Base-by-base conservation (phyloP, 495 filamentous ascomycete genomes). In the Talaromyces stipitatus region DNA sequence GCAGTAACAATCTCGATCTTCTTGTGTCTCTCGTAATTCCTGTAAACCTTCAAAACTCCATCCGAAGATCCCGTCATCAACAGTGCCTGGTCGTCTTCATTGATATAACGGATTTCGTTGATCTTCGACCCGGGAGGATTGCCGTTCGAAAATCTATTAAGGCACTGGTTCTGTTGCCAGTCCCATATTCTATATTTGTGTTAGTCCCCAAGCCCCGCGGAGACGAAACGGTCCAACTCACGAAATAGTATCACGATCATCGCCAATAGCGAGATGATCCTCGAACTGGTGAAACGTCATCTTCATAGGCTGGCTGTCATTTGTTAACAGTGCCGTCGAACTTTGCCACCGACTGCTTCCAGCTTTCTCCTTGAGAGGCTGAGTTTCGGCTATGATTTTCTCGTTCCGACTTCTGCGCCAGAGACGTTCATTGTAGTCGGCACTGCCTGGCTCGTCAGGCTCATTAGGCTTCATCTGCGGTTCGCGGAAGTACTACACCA, bases 201-300 rank as follows among this genome's bases (percentile, higher is more conserved):
- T 77, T 59, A 79, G 70, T 50, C 50, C 23, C 14, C 32, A 20
- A 18, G 12, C 2, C 22, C 14, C 11, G n/a, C 41, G 48, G 27
- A 47, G 10, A 46, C 16, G 24, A 26, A 4, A 48, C 16, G 12
- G 3, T 36, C 2, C 18, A 27, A 78, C 77, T 61, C 69, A 85
- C 81, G 81, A 83, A 57, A 96, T 84, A 1, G 82, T 91, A 71
- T 97, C 92, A 22, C 86, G 82, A 64, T 96, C 90, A 68, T 97
- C 94, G 10, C 91, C 88, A n/a, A 96, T 89, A 3, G 91, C 90
- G 23, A 99, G 79, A 61, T 97, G 90, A 66, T 95, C 86, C 70
- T 99, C 94, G 63, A 95, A 99, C 65, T 99, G 94, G 74, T 99
- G 94, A 69, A 97, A 96, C 20, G 87, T 87, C 85, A 99, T 86